Evolutionary conservation across 169 alveolate species (phyloP).

Genomic region (Plasmodium yoelii): DNA sequence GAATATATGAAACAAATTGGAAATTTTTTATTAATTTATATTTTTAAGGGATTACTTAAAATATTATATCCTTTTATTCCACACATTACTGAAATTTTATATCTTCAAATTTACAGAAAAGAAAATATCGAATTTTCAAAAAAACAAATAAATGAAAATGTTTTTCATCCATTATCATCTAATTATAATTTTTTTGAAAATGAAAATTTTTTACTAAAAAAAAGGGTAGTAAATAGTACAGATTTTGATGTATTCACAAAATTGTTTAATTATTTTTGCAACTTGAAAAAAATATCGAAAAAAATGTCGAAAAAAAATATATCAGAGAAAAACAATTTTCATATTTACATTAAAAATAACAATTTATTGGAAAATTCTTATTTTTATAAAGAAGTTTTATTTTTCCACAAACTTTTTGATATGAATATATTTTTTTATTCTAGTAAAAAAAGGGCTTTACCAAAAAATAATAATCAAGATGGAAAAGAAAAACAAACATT

Average conservation of each 20-base stretch:
- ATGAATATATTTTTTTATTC: too few relatives aligned
- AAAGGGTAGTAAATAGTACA: not conserved
- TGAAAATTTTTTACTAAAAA: not conserved
- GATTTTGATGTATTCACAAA: slow-evolving; percentile 3
- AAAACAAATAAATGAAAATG: not conserved
- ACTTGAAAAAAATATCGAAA: slow-evolving; percentile 32
- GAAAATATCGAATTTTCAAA: not conserved
- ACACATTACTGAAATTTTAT: slow-evolving; percentile 43
- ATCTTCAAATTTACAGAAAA: slow-evolving; percentile 7
- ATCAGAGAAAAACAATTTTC: too few relatives aligned
- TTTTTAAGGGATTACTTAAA: slow-evolving; percentile 41
- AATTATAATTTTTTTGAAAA: slow-evolving; percentile 35
- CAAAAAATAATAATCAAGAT: too few relatives aligned
- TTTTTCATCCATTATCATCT: not conserved
- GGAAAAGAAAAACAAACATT: too few relatives aligned
- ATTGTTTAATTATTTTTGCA: slow-evolving; percentile 3
- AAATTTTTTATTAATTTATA: not conserved
- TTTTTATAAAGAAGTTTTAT: too few relatives aligned
- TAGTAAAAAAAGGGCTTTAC: too few relatives aligned
- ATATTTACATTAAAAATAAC: too few relatives aligned
- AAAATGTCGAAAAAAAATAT: too few relatives aligned
- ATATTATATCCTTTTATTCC: slow-evolving; percentile 40
- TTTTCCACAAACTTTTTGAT: too few relatives aligned
- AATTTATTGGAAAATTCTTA: too few relatives aligned
- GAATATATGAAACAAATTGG: not conserved